These are phyloP conservation scores for Clonostachys rosea DNA, from an alignment of 2,329 filamentous ascomycete genomes.

Conservation along the genomic window DNA sequence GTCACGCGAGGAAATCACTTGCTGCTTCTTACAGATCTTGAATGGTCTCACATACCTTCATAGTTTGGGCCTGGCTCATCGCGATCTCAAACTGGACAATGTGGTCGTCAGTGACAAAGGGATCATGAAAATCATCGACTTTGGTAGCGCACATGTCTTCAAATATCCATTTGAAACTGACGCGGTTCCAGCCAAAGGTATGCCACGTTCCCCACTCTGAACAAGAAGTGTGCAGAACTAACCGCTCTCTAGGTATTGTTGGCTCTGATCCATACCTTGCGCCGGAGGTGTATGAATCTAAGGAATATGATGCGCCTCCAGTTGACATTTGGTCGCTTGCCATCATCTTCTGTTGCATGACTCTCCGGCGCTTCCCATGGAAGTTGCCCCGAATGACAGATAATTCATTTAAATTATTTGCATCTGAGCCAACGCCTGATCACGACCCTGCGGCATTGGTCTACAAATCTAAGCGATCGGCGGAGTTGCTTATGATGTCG, in stretches of 20 bases:
- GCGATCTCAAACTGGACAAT: constrained; percentile 95
- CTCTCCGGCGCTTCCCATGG: constrained; percentile 90
- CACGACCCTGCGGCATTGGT: constrained; percentile 53
- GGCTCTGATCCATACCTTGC: constrained; percentile 92
- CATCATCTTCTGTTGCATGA: constrained; percentile 99
- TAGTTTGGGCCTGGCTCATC: constrained; percentile 89
- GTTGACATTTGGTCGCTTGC: constrained; percentile 97
- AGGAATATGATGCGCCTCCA: constrained; percentile 88
- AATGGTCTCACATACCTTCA: constrained; percentile 94
- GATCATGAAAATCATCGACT: constrained; percentile 99
- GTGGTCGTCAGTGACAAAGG: constrained; percentile 94
- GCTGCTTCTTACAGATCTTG: constrained; percentile 89
- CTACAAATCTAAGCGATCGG: constrained; percentile 16
- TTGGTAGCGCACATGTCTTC: constrained; percentile 95
- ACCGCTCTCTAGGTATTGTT: constrained; percentile 49
- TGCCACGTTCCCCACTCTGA: neutral
- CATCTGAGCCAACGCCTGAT: constrained; percentile 76
- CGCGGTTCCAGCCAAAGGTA: constrained; percentile 30
- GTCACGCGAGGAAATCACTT: constrained; percentile 84
- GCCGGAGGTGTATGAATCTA: constrained; percentile 91
- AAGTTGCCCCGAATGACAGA: constrained; percentile 89
- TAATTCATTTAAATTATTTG: constrained; percentile 92
- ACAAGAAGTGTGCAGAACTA: neutral
- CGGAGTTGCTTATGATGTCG: constrained; percentile 5
- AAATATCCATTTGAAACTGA: constrained; percentile 92